Evolutionary conservation across 2,329 filamentous ascomycete species (phyloP).

Genomic region (Raffaelea ambrosiae): DNA sequence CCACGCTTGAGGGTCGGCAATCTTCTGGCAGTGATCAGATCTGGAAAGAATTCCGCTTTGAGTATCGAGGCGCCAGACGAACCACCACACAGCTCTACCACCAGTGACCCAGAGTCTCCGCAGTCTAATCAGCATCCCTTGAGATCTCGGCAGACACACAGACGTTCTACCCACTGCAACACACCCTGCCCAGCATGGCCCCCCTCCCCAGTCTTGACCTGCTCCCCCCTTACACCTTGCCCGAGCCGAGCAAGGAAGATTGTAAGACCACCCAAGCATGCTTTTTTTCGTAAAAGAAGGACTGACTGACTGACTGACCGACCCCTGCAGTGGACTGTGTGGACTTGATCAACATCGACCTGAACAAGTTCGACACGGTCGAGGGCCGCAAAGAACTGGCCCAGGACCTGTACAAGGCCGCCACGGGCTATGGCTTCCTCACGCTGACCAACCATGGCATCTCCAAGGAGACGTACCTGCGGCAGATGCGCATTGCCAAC

Average conservation of each 20-base stretch:
- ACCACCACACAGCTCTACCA: too few relatives aligned
- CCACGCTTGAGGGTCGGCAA: neutral
- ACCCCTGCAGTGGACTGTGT: neutral
- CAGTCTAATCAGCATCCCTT: neutral
- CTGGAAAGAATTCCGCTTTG: too few relatives aligned
- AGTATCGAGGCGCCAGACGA: too few relatives aligned
- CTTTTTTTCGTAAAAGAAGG: too few relatives aligned
- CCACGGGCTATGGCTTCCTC: slow-evolving; percentile 1
- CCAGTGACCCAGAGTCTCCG: too few relatives aligned
- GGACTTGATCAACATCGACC: slow-evolving; percentile 1
- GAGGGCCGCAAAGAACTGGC: slow-evolving; percentile 1
- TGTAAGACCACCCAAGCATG: neutral
- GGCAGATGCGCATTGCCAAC: slow-evolving; percentile 4
- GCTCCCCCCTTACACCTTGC: neutral
- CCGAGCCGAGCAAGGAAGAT: neutral
- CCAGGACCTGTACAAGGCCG: neutral
- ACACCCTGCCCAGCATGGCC: neutral
- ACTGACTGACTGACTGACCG: neutral
- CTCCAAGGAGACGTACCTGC: neutral
- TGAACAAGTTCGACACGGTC: neutral
- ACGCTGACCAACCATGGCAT: slow-evolving; percentile 3
- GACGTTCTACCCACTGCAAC: neutral
- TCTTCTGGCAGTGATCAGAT: too few relatives aligned
- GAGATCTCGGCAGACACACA: neutral
- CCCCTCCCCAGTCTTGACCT: neutral